A percentile compares a stretch with the other conserved stretches of the same genome.
Conservation (phyloP, 2,329 filamentous ascomycete species). For the Colletotrichum eremochloae region DNA sequence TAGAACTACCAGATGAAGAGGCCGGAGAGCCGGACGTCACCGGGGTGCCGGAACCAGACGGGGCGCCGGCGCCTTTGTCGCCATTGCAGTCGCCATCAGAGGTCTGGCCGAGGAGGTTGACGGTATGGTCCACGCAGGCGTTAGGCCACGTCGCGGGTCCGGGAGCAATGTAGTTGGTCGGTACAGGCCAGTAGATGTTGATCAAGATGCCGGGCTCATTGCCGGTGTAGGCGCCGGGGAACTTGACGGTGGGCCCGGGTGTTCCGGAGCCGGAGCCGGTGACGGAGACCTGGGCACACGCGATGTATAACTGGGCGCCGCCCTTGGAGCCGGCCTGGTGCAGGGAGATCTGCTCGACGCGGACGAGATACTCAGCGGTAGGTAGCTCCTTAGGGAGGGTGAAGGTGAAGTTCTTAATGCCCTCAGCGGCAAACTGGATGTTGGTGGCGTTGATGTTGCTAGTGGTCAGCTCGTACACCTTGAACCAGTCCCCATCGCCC, state of each 20-base stretch:
- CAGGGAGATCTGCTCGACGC: conserved; percentile 54
- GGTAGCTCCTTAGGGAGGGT: conserved; percentile 56
- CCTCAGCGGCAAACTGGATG: conserved; percentile 50
- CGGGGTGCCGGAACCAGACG: conserved; percentile 13
- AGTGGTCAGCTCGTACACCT: conserved; percentile 52
- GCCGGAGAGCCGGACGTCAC: conserved; percentile 16
- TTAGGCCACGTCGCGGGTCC: conserved; percentile 53
- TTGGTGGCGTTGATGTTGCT: conserved; percentile 47
- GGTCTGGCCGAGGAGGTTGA: conserved; percentile 51
- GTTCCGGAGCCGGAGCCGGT: conserved; percentile 50
- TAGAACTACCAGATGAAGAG: conserved; percentile 39
- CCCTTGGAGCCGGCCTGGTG: conserved; percentile 49
- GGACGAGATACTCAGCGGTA: conserved; percentile 53
- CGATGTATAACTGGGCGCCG: conserved; percentile 55
- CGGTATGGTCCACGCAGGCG: conserved; percentile 53
- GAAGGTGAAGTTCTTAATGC: conserved; percentile 54
- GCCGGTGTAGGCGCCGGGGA: conserved; percentile 52
- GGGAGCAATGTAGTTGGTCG: conserved; percentile 50
- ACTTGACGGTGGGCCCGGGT: conserved; percentile 49
- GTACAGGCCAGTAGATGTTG: conserved; percentile 54
- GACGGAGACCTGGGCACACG: conserved; percentile 53
- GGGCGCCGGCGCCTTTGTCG: conserved; percentile 10
- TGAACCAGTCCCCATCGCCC: conserved; percentile 51
- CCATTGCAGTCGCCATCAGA: conserved; percentile 54
- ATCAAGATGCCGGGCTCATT: conserved; percentile 52